Conservation (phyloP, 164 flowering plant species). For the Paratinospora sagittata region DNA sequence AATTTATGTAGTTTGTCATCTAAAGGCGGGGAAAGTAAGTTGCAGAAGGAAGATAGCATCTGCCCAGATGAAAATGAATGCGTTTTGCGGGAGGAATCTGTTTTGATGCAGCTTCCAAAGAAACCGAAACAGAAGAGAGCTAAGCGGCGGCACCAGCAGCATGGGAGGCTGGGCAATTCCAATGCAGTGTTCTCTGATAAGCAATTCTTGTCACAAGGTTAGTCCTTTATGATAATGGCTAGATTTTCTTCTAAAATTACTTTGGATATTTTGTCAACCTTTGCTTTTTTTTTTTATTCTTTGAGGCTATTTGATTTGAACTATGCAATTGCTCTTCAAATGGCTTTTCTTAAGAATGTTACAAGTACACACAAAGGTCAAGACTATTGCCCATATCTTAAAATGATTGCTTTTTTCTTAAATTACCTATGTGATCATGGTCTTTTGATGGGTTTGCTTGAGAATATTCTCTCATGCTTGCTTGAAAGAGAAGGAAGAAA, state of each 20-base stretch:
- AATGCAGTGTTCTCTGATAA: conserved; percentile 18
- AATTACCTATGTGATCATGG: background rate
- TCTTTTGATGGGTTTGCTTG: background rate
- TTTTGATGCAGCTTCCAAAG: conserved; percentile 20
- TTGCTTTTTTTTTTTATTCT: background rate
- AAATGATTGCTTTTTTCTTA: background rate
- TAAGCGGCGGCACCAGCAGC: conserved; percentile 17
- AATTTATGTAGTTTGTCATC: conserved; percentile 15
- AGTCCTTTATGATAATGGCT: background rate
- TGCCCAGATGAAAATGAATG: conserved; percentile 12
- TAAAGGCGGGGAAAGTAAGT: conserved; percentile 17
- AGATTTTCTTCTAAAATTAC: background rate
- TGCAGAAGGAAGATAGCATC: conserved; percentile 7
- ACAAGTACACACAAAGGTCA: background rate
- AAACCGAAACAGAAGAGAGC: conserved; percentile 27
- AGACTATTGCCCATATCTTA: background rate
- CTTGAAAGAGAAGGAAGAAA: background rate
- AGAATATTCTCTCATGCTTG: background rate
- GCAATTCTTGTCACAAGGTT: conserved; percentile 30
- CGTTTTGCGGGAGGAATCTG: conserved; percentile 32
- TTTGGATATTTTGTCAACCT: background rate
- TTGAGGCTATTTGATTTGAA: background rate
- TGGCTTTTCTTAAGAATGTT: background rate
- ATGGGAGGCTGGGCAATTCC: conserved; percentile 22
- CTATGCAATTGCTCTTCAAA: background rate